These are phyloP conservation scores for Termitomyces sp. DNA, from an alignment of 768 basidiomycete genomes.

Conservation along the genomic window DNA sequence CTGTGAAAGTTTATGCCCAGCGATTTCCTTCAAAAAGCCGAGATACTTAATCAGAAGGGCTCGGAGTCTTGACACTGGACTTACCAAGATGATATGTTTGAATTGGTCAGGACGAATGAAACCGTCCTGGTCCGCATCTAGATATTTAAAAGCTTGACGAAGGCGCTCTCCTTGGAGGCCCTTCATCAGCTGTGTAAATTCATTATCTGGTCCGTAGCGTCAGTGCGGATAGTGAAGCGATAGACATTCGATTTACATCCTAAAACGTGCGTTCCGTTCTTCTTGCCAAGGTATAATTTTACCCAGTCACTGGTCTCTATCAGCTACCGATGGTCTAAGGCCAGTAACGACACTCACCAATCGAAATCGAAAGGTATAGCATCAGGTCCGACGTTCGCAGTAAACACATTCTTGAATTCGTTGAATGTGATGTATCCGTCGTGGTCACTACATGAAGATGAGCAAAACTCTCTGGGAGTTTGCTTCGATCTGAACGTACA, in stretches of 20 bases:
- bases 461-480: not conserved
- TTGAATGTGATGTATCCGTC: constrained; percentile 92
- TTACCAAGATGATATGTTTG: constrained; percentile 88
- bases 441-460: constrained; percentile 53
- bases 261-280: constrained; percentile 84
- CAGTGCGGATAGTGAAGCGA: not conserved
- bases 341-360: constrained; percentile 42
- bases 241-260: constrained; percentile 63
- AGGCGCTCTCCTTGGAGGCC: constrained; percentile 96
- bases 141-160: constrained; percentile 90
- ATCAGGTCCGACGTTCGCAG: constrained; percentile 68
- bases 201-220: constrained; percentile 55
- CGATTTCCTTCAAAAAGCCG: constrained; percentile 64
- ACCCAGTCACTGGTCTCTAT: constrained; percentile 73
- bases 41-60: not conserved
- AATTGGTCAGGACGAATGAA: constrained; percentile 93
- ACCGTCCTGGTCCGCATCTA: constrained; percentile 88
- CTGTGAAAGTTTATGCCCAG: constrained; percentile 95
- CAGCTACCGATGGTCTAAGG: not conserved
- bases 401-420: constrained; percentile 92
- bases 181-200: constrained; percentile 99
- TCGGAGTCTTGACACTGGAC: constrained; percentile 18
- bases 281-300: constrained; percentile 91
- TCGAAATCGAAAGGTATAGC: constrained; percentile 95
- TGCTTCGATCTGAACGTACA: constrained; percentile 45